A percentile compares a stretch with the other conserved stretches of the same genome.
Conservation (phyloP, 768 basidiomycete genomes). For the Calocera viscosa region DNA sequence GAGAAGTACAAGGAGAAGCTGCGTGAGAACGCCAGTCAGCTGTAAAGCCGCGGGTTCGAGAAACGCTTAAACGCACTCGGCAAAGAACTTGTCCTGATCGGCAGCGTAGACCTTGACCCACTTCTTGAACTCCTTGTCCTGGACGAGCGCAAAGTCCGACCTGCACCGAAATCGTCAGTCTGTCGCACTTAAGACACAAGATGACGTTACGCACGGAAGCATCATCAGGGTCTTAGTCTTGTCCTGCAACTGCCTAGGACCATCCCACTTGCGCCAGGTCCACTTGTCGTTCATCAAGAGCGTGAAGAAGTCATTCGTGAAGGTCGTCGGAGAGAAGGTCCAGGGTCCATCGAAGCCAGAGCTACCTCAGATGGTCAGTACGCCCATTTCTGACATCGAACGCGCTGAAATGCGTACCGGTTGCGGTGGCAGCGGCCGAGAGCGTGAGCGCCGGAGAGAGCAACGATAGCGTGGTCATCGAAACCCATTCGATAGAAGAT, state of each 20-base stretch:
- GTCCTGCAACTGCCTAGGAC: constrained; percentile 88
- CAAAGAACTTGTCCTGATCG: constrained; percentile 77
- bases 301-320: constrained; percentile 78
- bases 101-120: constrained; percentile 77
- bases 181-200: background rate
- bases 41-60: background rate
- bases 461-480: constrained; percentile 95
- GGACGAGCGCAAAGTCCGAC: constrained; percentile 75
- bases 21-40: constrained; percentile 3
- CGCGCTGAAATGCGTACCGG: constrained; percentile 34
- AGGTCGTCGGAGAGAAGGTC: constrained; percentile 84
- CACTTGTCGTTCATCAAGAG: constrained; percentile 83
- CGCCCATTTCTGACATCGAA: background rate
- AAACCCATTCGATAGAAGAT: constrained; percentile 94
- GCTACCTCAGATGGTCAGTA: constrained; percentile 20
- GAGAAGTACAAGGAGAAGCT: constrained; percentile 74
- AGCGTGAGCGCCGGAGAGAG: constrained; percentile 86
- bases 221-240: constrained; percentile 88
- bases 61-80: constrained; percentile 50
- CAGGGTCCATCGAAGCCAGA: constrained; percentile 85
- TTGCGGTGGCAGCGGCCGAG: constrained; percentile 87
- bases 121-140: constrained; percentile 90
- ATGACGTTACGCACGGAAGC: constrained; percentile 56
- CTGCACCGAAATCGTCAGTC: constrained; percentile 28
- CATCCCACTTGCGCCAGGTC: constrained; percentile 93